Base-by-base conservation (phyloP, 345 rosid species). In the Mangifera indica region DNA sequence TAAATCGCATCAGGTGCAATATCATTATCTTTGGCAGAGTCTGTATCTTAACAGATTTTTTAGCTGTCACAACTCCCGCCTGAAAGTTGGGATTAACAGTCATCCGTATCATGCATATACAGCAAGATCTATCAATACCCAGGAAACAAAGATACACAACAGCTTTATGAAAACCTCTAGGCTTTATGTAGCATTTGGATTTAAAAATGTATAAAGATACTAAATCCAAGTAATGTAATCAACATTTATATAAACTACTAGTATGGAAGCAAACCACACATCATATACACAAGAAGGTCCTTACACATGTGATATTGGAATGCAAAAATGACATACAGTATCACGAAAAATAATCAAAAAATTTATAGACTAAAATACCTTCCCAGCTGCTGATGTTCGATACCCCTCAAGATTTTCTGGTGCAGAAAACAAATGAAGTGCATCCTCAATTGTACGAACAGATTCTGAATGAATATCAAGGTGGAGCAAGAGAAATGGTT, bases 1-100 rank as follows among this genome's bases (percentile, higher is more conserved):
- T 81, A 80, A 95, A 95, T 13, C 99, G 97, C 96, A 84, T 92
- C 44, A 95, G 81, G 77, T 95, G 99, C 84, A 95, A 81, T 76
- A 95, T 91, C 93, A 95, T 81, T 78, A 95, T 80, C 85, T 88
- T 91, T 11, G 99, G 85, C 66, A 89, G 96, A 14, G 82, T 85
- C 80, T 88, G 89, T 76, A 95, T 95, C 85, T 91, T 81, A 65
- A 89, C 82, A 7, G 87, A 87, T 83, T 95, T 95, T 64, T 79
- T 91, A 37, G 99, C 99, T 78, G 86, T 80, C 79, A 94, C 98
- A 44, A 85, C 78, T 71, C 86, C 90, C 70, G 87, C 92, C 98
- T 91, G 89, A 57, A 74, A 77, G 64, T 34, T 34, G 55, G 11
- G 46, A 63, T 62, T 24, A 77, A 76, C 44, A 5, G 18, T n/a